Conservation (phyloP, 2,329 filamentous ascomycete species). For the Neocucurbitaria cava region DNA sequence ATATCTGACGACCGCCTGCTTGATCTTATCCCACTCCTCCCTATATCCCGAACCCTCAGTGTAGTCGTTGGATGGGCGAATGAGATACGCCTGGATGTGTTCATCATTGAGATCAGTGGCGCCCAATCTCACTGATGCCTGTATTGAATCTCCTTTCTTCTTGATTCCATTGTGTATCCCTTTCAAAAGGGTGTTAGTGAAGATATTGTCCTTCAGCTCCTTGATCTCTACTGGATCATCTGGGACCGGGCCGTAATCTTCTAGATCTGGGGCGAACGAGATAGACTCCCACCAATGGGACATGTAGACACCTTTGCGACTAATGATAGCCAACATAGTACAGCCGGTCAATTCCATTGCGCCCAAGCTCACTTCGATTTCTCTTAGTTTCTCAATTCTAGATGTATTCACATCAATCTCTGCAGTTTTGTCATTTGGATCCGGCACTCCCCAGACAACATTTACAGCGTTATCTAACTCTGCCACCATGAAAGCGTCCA, state of each 20-base stretch:
- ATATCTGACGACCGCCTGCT: background rate
- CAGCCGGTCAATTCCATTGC: background rate
- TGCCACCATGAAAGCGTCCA: background rate
- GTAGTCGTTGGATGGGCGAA: background rate
- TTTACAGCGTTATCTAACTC: background rate
- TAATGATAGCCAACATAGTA: conserved; percentile 9
- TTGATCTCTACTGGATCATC: too few relatives aligned
- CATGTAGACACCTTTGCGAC: conserved; percentile 7
- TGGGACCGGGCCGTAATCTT: background rate
- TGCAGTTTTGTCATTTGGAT: background rate
- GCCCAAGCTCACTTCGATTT: background rate
- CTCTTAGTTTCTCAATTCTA: background rate
- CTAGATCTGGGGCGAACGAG: background rate
- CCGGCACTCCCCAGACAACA: background rate
- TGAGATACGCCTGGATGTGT: background rate
- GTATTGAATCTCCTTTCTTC: background rate
- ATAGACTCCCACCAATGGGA: conserved; percentile 10
- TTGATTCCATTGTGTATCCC: background rate
- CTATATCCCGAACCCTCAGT: background rate
- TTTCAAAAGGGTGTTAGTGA: background rate
- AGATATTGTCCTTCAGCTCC: too few relatives aligned
- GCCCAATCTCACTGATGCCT: background rate
- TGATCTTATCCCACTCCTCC: background rate
- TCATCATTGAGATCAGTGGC: background rate
- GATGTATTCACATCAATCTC: conserved; percentile 3